These are phyloP conservation scores for Myotisia sp. DNA, from an alignment of 2,329 filamentous ascomycete genomes.

Conservation along the genomic window DNA sequence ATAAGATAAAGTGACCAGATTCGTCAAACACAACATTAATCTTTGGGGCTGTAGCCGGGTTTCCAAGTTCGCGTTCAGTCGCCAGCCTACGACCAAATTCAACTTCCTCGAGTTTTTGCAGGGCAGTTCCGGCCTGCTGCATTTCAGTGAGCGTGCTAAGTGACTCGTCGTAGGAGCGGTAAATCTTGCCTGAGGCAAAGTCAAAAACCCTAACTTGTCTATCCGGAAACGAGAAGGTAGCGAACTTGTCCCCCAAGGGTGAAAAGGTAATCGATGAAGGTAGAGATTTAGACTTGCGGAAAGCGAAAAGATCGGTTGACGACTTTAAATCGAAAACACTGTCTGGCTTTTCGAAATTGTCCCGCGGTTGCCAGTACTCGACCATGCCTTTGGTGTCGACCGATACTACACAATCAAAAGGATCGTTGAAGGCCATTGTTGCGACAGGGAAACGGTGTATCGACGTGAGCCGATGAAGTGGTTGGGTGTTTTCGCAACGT, in stretches of 20 bases:
- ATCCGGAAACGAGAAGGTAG: constrained; percentile 81
- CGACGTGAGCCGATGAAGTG: constrained; percentile 61
- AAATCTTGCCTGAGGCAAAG: constrained; percentile 73
- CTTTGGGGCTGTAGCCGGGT: constrained; percentile 49
- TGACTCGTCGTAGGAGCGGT: constrained; percentile 90
- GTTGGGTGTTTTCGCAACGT: constrained; percentile 60
- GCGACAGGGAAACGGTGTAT: constrained; percentile 73
- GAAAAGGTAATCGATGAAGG: constrained; percentile 74
- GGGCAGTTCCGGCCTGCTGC: constrained; percentile 81
- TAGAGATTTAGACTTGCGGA: constrained; percentile 84
- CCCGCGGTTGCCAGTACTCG: constrained; percentile 78
- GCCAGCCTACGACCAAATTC: constrained; percentile 84
- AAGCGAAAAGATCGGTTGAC: constrained; percentile 85
- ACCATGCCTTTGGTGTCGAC: constrained; percentile 84
- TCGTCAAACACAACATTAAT: constrained; percentile 90
- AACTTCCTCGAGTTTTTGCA: constrained; percentile 69
- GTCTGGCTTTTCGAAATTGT: constrained; percentile 75
- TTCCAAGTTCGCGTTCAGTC: constrained; percentile 73
- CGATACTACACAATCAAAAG: constrained; percentile 80
- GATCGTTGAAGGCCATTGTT: constrained; percentile 77
- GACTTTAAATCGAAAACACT: constrained; percentile 89
- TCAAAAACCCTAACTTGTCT: constrained; percentile 88
- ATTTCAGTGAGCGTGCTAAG: constrained; percentile 78
- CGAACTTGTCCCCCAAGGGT: constrained; percentile 72
- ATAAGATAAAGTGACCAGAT: constrained; percentile 86